Evolutionary conservation across 2,329 filamentous ascomycete genomes (phyloP).

Genomic region (Neofusicoccum parvum): DNA sequence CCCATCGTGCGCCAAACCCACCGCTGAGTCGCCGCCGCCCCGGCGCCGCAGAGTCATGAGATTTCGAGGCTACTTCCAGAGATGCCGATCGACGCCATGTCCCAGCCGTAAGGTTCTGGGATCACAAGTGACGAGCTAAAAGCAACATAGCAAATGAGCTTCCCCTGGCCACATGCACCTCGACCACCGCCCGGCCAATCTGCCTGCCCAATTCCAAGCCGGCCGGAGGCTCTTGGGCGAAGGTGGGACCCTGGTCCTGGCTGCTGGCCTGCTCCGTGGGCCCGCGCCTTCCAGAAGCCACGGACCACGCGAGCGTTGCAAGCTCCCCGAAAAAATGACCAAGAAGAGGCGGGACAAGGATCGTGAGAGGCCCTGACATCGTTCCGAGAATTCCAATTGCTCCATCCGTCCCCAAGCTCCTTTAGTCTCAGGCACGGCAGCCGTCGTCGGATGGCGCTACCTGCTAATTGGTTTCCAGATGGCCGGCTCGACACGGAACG

Average conservation of each 20-base stretch:
- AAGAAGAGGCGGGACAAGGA: slow-evolving; percentile 1
- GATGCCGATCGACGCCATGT: slow-evolving; percentile 20
- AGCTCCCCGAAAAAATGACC: slow-evolving; percentile 10
- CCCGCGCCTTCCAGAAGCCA: slow-evolving; percentile 19
- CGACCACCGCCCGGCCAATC: neutral
- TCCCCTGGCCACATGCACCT: slow-evolving; percentile 16
- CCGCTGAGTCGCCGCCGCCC: neutral
- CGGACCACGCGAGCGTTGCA: slow-evolving; percentile 8
- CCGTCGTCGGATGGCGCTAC: slow-evolving; percentile 5
- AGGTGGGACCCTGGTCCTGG: neutral
- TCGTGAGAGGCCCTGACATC: neutral
- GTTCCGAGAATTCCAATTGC: slow-evolving; percentile 11
- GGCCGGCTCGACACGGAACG: slow-evolving; percentile 15
- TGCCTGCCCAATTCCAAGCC: neutral
- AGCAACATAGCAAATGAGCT: slow-evolving; percentile 14
- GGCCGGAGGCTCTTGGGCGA: neutral
- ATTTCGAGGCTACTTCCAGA: slow-evolving; percentile 13
- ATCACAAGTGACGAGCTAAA: slow-evolving; percentile 20
- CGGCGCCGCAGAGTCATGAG: neutral
- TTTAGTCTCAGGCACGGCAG: slow-evolving; percentile 15
- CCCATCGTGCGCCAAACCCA: neutral
- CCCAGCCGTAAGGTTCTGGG: slow-evolving; percentile 19
- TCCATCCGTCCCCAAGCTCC: slow-evolving; percentile 6
- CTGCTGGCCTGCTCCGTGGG: neutral
- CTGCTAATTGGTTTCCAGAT: slow-evolving; percentile 18